Evolutionary conservation across 1,284 basidiomycete species (phyloP).

Genomic region (Marasmius oreades): DNA sequence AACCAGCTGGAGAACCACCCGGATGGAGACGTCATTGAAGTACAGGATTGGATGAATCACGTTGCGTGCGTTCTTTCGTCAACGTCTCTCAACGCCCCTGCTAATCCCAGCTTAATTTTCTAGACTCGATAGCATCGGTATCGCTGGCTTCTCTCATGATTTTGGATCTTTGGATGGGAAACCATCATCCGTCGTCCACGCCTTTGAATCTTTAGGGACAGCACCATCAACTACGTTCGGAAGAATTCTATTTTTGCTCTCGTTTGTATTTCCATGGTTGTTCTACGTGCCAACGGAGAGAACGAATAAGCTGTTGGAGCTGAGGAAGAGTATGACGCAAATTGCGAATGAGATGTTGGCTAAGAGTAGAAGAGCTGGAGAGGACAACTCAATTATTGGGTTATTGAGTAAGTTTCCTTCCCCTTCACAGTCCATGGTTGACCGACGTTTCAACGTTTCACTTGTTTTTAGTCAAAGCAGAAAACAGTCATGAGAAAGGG

Average conservation of each 20-base stretch:
- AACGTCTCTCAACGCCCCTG: not conserved
- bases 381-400: conserved; percentile 52
- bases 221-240: conserved; percentile 22
- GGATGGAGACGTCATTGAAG: conserved; percentile 43
- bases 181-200: conserved; percentile 37
- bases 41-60: conserved; percentile 53
- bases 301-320: conserved; percentile 28
- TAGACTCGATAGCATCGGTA: conserved; percentile 57
- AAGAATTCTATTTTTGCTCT: conserved; percentile 36
- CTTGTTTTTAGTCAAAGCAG: conserved; percentile 48
- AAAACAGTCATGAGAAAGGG: conserved; percentile 27
- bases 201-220: conserved; percentile 40
- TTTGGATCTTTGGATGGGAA: conserved; percentile 52
- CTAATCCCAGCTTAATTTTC: not conserved
- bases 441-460: conserved; percentile 2
- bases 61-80: conserved; percentile 35
- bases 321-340: conserved; percentile 38
- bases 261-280: conserved; percentile 40
- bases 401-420: conserved; percentile 38
- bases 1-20: conserved; percentile 32
- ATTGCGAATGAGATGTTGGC: conserved; percentile 47
- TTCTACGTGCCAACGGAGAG: conserved; percentile 39
- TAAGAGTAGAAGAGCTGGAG: conserved; percentile 36
- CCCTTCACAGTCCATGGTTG: not conserved
- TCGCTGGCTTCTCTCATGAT: conserved; percentile 54